These are phyloP conservation scores for Didymosphaeria variabile DNA, from an alignment of 2,329 filamentous ascomycete genomes.

Conservation along the genomic window DNA sequence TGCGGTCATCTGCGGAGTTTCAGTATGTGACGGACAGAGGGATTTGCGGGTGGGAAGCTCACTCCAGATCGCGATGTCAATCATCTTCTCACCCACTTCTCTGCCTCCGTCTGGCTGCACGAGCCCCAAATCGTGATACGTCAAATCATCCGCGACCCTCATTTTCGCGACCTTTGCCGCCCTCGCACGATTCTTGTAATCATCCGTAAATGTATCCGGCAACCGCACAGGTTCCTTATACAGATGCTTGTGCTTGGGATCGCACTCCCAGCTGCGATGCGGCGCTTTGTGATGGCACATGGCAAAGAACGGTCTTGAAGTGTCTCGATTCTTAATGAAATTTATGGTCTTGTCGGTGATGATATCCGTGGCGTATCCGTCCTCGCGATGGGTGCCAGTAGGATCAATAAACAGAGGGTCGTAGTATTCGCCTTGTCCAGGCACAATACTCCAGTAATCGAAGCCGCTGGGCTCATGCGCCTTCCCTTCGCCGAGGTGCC, in stretches of 20 bases:
- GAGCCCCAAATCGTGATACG: slow-evolving; percentile 60
- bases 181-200: slow-evolving; percentile 63
- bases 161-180: slow-evolving; percentile 62
- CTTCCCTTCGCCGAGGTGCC: slow-evolving; percentile 62
- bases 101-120: slow-evolving; percentile 61
- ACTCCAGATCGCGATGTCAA: slow-evolving; percentile 19
- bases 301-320: slow-evolving; percentile 58
- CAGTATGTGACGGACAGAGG: neutral
- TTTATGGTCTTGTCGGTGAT: slow-evolving; percentile 61
- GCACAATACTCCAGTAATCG: slow-evolving; percentile 59
- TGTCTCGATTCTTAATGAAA: slow-evolving; percentile 33
- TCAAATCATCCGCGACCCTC: slow-evolving; percentile 61
- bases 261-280: slow-evolving; percentile 62
- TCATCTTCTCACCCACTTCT: slow-evolving; percentile 49
- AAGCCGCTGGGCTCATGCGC: slow-evolving; percentile 57
- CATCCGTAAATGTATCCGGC: slow-evolving; percentile 63
- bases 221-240: slow-evolving; percentile 59
- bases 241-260: slow-evolving; percentile 59
- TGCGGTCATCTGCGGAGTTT: slow-evolving; percentile 42
- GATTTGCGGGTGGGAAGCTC: neutral
- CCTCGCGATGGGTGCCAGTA: slow-evolving; percentile 39
- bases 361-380: slow-evolving; percentile 62
- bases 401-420: slow-evolving; percentile 61
- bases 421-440: slow-evolving; percentile 63
- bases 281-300: slow-evolving; percentile 68